Evolutionary conservation across 495 filamentous ascomycete genomes (phyloP), one percentile per base, ranked within the genome.

Genomic region (Paragyromitra xinjiangensis): DNA sequence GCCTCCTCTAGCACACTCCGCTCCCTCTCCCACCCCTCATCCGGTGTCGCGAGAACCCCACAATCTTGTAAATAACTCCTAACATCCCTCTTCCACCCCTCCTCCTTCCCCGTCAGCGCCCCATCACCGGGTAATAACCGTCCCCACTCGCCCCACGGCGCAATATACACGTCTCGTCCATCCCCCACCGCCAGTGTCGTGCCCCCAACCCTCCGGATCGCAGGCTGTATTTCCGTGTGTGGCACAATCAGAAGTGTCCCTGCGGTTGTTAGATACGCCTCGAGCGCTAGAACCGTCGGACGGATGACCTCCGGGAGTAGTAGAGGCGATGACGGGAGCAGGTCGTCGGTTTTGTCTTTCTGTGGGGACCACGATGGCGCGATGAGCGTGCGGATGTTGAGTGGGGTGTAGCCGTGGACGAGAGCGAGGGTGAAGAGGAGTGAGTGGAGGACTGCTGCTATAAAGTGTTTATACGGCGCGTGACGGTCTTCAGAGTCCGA

Each of bases 101-200:
- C 71, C 62, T 81, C 80, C 16, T 78, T 69, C 29, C 37, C 45
- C 3, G 51, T 50, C 11, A 37, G 39, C n/a, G 9, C 37, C 11
- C 34, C 39, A 37, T 78, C 79, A 6, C 6, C 44, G 3, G 67
- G 72, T 29, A 72, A 34, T 39, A 82, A 50, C 29, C 81, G 62
- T 5, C 81, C 81, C 81, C 81, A 80, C 61, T 82, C 81, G 4
- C 81, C 81, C 81, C 81, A 82, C 11, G 81, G 81, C 42, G 81
- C 81, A 64, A 82, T 81, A 56, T 80, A 82, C n/a, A 82, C 81
- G 14, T 82, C 81, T 68, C 81, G 73, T 9, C 70, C 69, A 2
- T 34, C 61, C 2, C 29, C 50, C 1, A 50, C 64, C 9, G 45
- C 34, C 11, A 70, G 64, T 11, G 48, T 40, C n/a, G 50, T 51